Conservation (phyloP, 2,329 filamentous ascomycete genomes). For the Trichoderma gracile region DNA sequence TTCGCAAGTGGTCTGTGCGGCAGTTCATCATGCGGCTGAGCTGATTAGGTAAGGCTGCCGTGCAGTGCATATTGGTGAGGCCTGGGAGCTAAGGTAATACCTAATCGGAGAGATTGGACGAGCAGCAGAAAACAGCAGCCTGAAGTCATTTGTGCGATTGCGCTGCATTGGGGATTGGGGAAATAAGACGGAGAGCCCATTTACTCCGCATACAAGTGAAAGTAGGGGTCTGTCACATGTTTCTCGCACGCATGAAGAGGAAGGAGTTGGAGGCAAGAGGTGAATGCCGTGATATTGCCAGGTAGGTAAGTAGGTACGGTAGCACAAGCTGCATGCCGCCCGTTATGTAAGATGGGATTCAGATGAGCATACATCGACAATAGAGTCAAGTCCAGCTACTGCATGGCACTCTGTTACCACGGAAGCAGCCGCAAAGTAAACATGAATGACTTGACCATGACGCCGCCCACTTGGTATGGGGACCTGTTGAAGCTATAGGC, state of each 20-base stretch:
- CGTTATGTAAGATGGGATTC: too few species aligned
- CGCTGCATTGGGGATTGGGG: slow-evolving; percentile 5
- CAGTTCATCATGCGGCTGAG: background rate
- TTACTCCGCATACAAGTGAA: slow-evolving; percentile 4
- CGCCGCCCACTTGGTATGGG: too few species aligned
- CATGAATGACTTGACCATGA: too few species aligned
- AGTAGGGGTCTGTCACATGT: slow-evolving; percentile 15
- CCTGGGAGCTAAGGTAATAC: background rate
- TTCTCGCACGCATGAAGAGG: background rate
- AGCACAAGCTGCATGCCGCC: too few species aligned
- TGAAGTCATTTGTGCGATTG: slow-evolving; percentile 5
- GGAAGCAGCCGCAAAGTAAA: too few species aligned
- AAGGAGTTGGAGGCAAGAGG: background rate
- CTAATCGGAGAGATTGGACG: background rate
- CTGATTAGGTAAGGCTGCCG: background rate
- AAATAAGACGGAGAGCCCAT: background rate
- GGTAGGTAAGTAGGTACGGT: too few species aligned
- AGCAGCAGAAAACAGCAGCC: background rate
- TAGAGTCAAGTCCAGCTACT: too few species aligned
- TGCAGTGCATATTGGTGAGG: background rate
- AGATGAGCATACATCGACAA: too few species aligned
- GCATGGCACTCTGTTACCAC: too few species aligned
- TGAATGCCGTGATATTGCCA: background rate
- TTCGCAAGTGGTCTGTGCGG: slow-evolving; percentile 14
- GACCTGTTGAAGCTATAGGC: too few species aligned